Percentiles rank a stretch among this genome's conserved stretches.
Evolutionary conservation across 148 eudicot genomes (phyloP).

Genomic region (Vaccinium myrtillus): DNA sequence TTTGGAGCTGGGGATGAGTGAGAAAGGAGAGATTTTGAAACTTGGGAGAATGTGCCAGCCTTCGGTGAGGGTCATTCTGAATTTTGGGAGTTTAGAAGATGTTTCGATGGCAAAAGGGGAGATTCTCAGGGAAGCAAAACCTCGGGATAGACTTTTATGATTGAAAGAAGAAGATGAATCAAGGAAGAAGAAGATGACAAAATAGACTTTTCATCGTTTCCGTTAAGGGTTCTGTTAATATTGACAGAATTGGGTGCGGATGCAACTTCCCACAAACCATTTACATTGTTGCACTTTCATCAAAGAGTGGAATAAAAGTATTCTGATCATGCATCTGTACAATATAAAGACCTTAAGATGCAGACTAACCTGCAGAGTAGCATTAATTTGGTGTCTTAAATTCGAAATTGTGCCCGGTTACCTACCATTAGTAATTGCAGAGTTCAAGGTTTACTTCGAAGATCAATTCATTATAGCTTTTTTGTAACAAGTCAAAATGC

Average conservation of each 20-base stretch:
- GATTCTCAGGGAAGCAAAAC: slow-evolving; percentile 18
- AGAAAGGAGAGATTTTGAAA: slow-evolving; percentile 18
- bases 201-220: no score
- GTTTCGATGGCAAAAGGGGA: slow-evolving; percentile 18
- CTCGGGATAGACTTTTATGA: background rate
- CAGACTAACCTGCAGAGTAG: background rate
- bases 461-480: background rate
- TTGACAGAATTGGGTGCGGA: no score
- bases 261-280: no score
- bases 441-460: background rate
- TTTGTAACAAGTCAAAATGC: background rate
- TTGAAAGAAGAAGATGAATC: no score
- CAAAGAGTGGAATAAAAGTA: background rate
- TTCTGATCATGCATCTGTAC: no score
- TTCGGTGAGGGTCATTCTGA: slow-evolving; percentile 12
- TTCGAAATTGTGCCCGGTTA: background rate
- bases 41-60: slow-evolving; percentile 16
- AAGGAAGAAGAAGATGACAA: no score
- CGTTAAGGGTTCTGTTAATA: no score
- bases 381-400: background rate
- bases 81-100: slow-evolving; percentile 13
- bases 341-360: background rate
- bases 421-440: background rate
- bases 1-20: slow-evolving; percentile 21
- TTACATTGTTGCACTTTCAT: background rate